phyloP scores from a whole-genome alignment of 2,329 filamentous ascomycete species.

The Alternaria gansuensis region DNA sequence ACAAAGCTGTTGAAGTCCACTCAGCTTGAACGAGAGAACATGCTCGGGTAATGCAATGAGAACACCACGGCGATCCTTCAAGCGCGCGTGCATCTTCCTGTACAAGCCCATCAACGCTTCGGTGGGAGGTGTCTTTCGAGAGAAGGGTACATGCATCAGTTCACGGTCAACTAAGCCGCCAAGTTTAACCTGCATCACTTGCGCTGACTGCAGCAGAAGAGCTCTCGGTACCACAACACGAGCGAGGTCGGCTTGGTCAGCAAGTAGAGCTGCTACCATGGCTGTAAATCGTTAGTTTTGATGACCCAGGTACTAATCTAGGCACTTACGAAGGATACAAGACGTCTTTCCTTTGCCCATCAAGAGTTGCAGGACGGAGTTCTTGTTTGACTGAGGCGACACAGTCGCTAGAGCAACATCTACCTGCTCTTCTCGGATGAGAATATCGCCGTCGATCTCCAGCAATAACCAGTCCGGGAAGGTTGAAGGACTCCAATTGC shows the following conservation, averaged over 20 bases:
- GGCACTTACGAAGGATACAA: constrained; percentile 61
- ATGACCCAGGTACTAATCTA: too few species aligned
- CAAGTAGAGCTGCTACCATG: constrained; percentile 62
- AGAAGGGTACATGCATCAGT: constrained; percentile 67
- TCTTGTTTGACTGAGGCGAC: constrained; percentile 59
- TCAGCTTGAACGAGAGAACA: constrained; percentile 70
- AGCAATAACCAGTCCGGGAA: constrained; percentile 71
- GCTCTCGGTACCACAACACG: constrained; percentile 67
- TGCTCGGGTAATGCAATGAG: constrained; percentile 71
- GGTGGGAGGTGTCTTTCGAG: constrained; percentile 58
- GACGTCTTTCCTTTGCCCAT: constrained; percentile 74
- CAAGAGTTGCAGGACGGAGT: constrained; percentile 71
- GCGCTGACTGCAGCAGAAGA: constrained; percentile 65
- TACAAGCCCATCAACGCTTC: constrained; percentile 46
- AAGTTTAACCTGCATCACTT: constrained; percentile 64
- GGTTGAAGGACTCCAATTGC: constrained; percentile 64
- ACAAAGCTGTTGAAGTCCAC: constrained; percentile 65
- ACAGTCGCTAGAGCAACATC: constrained; percentile 70
- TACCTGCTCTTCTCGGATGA: constrained; percentile 69
- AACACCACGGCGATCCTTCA: constrained; percentile 59
- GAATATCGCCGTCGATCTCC: constrained; percentile 70
- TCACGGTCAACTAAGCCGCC: constrained; percentile 65
- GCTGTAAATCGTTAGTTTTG: constrained; percentile 44
- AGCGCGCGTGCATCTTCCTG: constrained; percentile 53
- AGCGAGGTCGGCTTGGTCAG: constrained; percentile 56